These are phyloP conservation scores for Penicillium sp. DNA, from an alignment of 2,329 filamentous ascomycete species.

Conservation along the genomic window DNA sequence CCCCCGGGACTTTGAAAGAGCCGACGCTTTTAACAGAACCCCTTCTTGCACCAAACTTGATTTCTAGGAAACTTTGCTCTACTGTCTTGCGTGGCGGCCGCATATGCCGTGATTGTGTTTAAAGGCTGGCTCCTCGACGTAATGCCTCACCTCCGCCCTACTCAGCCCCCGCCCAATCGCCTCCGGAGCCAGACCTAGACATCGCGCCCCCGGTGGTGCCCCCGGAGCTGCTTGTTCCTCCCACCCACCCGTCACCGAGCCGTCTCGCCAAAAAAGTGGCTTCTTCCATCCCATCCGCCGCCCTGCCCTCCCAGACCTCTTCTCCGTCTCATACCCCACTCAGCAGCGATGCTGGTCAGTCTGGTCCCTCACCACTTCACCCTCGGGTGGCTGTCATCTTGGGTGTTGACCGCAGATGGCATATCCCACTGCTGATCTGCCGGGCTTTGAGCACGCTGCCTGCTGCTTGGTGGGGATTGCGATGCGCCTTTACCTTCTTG, in stretches of 20 bases:
- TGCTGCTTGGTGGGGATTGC: slow-evolving; percentile 68
- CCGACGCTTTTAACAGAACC: background rate
- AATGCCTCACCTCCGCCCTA: slow-evolving; percentile 39
- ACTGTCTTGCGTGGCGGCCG: slow-evolving; percentile 31
- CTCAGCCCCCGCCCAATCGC: slow-evolving; percentile 27
- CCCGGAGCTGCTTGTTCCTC: slow-evolving; percentile 14
- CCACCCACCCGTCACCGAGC: slow-evolving; percentile 11
- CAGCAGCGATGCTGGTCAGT: slow-evolving; percentile 31
- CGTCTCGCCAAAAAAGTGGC: slow-evolving; percentile 32
- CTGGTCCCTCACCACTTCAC: slow-evolving; percentile 53
- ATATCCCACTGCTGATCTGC: slow-evolving; percentile 68
- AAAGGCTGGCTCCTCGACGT: slow-evolving; percentile 43
- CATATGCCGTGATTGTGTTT: slow-evolving; percentile 35
- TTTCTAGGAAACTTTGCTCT: background rate
- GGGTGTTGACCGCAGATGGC: slow-evolving; percentile 69
- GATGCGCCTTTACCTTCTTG: slow-evolving; percentile 66
- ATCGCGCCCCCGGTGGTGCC: slow-evolving; percentile 14
- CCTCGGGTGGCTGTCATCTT: slow-evolving; percentile 76
- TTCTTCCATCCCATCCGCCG: slow-evolving; percentile 26
- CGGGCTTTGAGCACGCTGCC: slow-evolving; percentile 70
- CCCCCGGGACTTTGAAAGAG: background rate
- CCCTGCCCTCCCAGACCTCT: slow-evolving; percentile 31
- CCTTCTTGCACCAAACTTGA: background rate
- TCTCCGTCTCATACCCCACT: slow-evolving; percentile 30
- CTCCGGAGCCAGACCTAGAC: slow-evolving; percentile 27